phyloP scores from a whole-genome alignment of 2,329 filamentous ascomycete species.

The Magnaporthiopsis rhizophila region DNA sequence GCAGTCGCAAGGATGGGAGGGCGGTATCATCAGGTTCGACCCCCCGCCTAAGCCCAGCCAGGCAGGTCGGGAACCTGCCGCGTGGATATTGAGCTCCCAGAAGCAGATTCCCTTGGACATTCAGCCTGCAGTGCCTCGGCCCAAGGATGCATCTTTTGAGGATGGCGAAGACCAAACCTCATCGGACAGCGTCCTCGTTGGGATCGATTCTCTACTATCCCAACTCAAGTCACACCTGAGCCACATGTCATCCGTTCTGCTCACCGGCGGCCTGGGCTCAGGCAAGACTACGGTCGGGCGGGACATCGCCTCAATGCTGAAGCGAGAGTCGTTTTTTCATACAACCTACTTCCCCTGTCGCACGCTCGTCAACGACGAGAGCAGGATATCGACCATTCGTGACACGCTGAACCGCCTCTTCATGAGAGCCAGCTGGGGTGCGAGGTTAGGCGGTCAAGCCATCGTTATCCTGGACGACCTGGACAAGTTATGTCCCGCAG shows the following conservation, averaged over 20 bases:
- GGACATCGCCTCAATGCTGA: constrained; percentile 64
- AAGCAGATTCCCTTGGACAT: constrained; percentile 66
- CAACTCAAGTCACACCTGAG: constrained; percentile 69
- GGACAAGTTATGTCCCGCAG: constrained; percentile 84
- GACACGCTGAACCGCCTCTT: constrained; percentile 80
- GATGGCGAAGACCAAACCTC: constrained; percentile 31
- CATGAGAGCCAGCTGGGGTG: constrained; percentile 84
- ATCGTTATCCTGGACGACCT: constrained; percentile 87
- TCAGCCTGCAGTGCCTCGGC: constrained; percentile 34
- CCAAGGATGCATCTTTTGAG: constrained; percentile 58
- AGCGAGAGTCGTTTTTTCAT: constrained; percentile 67
- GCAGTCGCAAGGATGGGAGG: constrained; percentile 61
- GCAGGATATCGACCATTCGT: constrained; percentile 80
- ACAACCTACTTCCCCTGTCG: constrained; percentile 81
- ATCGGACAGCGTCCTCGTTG: constrained; percentile 55
- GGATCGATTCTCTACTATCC: constrained; percentile 69
- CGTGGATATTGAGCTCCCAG: constrained; percentile 75
- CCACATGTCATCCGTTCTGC: constrained; percentile 78
- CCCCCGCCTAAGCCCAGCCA: constrained; percentile 37
- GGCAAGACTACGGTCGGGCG: constrained; percentile 82
- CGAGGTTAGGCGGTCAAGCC: constrained; percentile 73
- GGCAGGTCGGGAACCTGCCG: constrained; percentile 30
- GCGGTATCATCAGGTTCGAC: constrained; percentile 76
- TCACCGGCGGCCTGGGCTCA: constrained; percentile 82
- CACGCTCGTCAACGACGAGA: constrained; percentile 85